Base-by-base conservation (phyloP, 2,329 filamentous ascomycete species). In the Blastomyces gilchristii region DNA sequence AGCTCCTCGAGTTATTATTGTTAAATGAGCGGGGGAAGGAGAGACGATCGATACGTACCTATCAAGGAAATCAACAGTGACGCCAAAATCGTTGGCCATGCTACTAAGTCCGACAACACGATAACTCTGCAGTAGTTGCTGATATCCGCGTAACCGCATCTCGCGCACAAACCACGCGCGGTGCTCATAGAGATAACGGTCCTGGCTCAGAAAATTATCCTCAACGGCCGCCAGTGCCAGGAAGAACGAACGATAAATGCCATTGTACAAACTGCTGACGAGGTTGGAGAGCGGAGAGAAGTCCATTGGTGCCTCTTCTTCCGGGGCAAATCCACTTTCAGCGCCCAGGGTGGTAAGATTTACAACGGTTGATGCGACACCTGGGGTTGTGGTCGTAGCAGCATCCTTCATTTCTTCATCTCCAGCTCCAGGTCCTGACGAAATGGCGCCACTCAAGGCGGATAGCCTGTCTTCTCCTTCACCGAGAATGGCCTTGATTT, bases 31-130 rank as follows among this genome's bases (percentile, higher is more conserved):
- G 12, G 1, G 4, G 11, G 3, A 22, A 11, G n/a, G 6, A 25
- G 37, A 9, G n/a, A 14, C 49, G 78, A 87, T 73, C 83, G 11
- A 22, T 50, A 78, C 87, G 73, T 83, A 94, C 90, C 88, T 89
- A 78, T 99, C 94, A 68, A 99, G 81, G 78, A 93, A 99, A 75
- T 97, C 93, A 18, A 99, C 90, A 2, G 90, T 94, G 65, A 99
- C 93, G 62, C 94, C 94, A 80, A 99, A 99, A 76, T 96, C 93
- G 68, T 86, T 89, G 25, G 94, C 94, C 93, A 99, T 99, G 78
- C 90, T 96, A 76, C 91, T 88, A 67, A 99, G 82, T n/a, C 93
- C 91, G 45, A 99, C 94, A 12, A 99, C 91, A 58, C 93, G 88
- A 80, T 99, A 99, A 74, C 91, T 96, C 81, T 97, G 94, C 53